Base-by-base conservation (phyloP, 768 basidiomycete species). In the Tulasnella sp. region DNA sequence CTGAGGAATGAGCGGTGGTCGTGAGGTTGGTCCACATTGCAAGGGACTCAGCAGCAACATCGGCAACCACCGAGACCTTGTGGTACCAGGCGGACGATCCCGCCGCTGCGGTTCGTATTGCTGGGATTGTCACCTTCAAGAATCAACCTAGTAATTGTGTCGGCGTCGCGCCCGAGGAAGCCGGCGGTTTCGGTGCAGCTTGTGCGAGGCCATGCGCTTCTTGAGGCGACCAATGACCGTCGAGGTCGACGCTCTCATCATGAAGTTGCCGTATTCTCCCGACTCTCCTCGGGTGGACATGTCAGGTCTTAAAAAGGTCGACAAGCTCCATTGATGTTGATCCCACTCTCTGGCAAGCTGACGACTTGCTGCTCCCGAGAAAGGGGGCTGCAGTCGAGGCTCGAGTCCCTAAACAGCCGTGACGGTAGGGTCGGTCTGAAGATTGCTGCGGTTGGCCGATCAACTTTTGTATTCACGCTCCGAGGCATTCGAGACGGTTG, bases 401-500 rank as follows among this genome's bases (percentile, higher is more conserved):
- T 19, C 40, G 67, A 9, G 39, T 47, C n/a, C 39, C 36, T 11
- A 35, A 22, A 19, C 42, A 19, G 22, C 42, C 39, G 7, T 41
- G 29, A 22, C 34, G 67, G 16, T 34, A 44, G 12, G 67, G 3
- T 6, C 35, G 42, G 32, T 34, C 35, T 3, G 32, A 4, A 3
- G 67, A 11, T 34, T 26, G 67, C 22, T 34, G 67, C 64, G 29
- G 40, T 41, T 67, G 2, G 17, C 22, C 2, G 67, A 29, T 2
- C 40, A 29, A 67, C 36, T 17, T 17, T 29, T 19, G 26, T 19
- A 29, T 47, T 70, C 69, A 14, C 69, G 36, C 17, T 70, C 69
- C 1, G 69, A 70, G 29, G 52, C 47, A 47, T 40, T 62, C 69
- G 69, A 70, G 5, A 70, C 69, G 8, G 69, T 70, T 16, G 69